Conservation (phyloP, 2,329 filamentous ascomycete species). For the Helotiales sp. region DNA sequence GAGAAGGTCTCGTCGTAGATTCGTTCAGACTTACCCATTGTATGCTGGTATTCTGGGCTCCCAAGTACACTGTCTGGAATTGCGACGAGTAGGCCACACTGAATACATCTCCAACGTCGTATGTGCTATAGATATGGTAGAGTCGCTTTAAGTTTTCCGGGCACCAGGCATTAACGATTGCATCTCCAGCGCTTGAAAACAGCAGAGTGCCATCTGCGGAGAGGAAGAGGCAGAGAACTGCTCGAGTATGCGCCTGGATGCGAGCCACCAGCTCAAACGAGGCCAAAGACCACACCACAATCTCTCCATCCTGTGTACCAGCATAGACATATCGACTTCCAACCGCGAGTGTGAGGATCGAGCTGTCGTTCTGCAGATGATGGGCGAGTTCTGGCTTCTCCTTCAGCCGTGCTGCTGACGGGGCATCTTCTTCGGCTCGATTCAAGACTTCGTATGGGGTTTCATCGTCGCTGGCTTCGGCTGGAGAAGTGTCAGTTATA, state of each 20-base stretch:
- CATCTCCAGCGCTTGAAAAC: conserved; percentile 92
- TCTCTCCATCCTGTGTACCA: conserved; percentile 91
- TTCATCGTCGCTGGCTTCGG: conserved; percentile 35
- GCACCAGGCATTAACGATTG: conserved; percentile 93
- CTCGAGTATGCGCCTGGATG: conserved; percentile 89
- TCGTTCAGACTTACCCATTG: conserved; percentile 86
- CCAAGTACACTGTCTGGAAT: conserved; percentile 84
- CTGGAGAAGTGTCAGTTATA: conserved; percentile 33
- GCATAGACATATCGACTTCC: conserved; percentile 85
- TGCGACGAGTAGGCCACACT: conserved; percentile 86
- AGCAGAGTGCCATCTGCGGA: conserved; percentile 75
- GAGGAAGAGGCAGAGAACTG: conserved; percentile 83
- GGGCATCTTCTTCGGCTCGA: conserved; percentile 17
- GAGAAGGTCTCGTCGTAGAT: conserved; percentile 61
- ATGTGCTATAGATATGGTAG: conserved; percentile 90
- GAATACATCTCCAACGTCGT: conserved; percentile 95
- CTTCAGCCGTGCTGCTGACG: conserved; percentile 19
- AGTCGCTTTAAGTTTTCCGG: conserved; percentile 75
- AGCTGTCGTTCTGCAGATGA: conserved; percentile 76
- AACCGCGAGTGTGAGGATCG: conserved; percentile 81
- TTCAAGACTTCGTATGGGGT: conserved; percentile 25
- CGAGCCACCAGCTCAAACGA: conserved; percentile 81
- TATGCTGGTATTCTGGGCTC: conserved; percentile 92
- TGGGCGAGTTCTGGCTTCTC: conserved; percentile 69
- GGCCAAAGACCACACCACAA: conserved; percentile 86